Evolutionary conservation across 1,284 basidiomycete species (phyloP), one percentile per base, ranked within the genome.

Genomic region (Irpex sp.): DNA sequence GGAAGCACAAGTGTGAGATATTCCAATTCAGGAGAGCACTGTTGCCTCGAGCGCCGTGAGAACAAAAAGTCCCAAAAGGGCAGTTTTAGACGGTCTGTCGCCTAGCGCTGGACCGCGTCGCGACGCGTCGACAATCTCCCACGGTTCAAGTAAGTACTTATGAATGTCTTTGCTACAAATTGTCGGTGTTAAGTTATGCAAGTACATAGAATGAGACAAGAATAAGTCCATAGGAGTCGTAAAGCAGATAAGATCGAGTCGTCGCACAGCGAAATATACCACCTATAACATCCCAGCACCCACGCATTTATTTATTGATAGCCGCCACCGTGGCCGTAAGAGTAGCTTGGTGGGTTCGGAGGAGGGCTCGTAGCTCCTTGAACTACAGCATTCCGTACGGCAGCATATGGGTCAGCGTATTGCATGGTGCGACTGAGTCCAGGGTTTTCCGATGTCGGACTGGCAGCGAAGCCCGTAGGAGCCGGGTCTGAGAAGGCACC

Each of bases 401-500:
- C 87, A 12, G 88, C 87, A 68, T 91, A 91, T 10, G 88, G 89
- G 69, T 92, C 89, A 19, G 90, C 87, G 69, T 90, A 92, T 74
- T 93, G 87, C 92, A 94, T 94, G 58, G 93, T 94, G 68, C 92
- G 78, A 72, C 91, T 94, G 39, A 92, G 77, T 19, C 82, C 77
- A 23, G 85, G 82, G 1, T 73, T 74, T 35, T 69, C 66, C 71
- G 74, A 65, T 71, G 81, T 74, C 74, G 51, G 74, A 76, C 7
- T 75, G 68, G 47, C 75, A 68, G 28, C 63, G 70, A 83, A 90
- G 18, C 91, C 91, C 63, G 77, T 82, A 0, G 91, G 90, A 0
- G 88, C 82, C 35, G 90, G 90, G 70, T 93, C 90, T 0, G 86
- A 88, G 75, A 94, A 94, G 18, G 92, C 92, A 56, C 93, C 93